phyloP scores from a whole-genome alignment of 495 filamentous ascomycete genomes.

The Aspergillus affinis region DNA sequence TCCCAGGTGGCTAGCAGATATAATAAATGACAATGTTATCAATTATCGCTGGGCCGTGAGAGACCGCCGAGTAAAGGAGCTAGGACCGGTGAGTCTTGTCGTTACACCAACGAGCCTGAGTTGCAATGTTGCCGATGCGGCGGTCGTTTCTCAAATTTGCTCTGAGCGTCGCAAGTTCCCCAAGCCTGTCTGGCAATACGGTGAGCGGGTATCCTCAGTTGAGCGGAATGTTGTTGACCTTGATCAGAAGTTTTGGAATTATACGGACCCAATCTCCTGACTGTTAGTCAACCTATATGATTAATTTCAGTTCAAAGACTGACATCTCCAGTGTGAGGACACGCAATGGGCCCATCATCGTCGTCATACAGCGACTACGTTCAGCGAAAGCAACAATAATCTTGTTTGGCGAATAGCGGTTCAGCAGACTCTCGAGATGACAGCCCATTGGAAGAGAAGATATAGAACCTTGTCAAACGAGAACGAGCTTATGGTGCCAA shows the following conservation, averaged over 20 bases:
- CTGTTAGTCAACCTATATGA: constrained; percentile 23
- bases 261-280: constrained; percentile 47
- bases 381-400: constrained; percentile 49
- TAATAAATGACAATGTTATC: background rate
- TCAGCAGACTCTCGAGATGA: constrained; percentile 28
- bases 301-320: background rate
- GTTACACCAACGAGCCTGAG: constrained; percentile 41
- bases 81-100: constrained; percentile 39
- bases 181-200: constrained; percentile 39
- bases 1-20: constrained; percentile 1
- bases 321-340: constrained; percentile 29
- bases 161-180: constrained; percentile 38
- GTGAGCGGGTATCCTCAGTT: constrained; percentile 16
- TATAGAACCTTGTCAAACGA: constrained; percentile 2
- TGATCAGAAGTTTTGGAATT: constrained; percentile 36
- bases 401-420: constrained; percentile 45
- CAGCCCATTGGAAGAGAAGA: constrained; percentile 35
- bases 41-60: constrained; percentile 30
- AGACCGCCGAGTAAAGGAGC: constrained; percentile 33
- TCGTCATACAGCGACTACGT: constrained; percentile 38
- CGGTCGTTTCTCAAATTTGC: constrained; percentile 34
- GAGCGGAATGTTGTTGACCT: background rate
- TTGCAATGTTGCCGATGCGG: constrained; percentile 41
- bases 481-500: background rate
- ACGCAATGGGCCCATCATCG: constrained; percentile 48